Conservation (phyloP, 768 basidiomycete species). For the Naganishia kalamii region DNA sequence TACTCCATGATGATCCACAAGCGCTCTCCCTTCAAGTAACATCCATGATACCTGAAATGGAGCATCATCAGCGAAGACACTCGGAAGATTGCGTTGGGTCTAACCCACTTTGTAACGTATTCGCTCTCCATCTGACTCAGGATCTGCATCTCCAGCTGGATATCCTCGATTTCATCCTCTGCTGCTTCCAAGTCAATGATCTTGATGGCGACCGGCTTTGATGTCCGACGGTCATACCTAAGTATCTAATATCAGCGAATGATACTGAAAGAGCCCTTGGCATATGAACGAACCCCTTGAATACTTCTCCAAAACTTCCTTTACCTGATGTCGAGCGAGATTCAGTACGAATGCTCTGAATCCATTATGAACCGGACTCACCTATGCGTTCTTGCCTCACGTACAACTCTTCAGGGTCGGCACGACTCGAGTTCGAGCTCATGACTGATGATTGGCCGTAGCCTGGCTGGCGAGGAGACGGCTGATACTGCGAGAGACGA, state of each 20-base stretch:
- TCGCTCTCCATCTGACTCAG: slow-evolving; percentile 92
- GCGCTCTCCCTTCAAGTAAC: slow-evolving; percentile 87
- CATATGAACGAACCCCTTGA: slow-evolving; percentile 66
- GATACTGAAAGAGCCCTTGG: not conserved
- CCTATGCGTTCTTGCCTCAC: slow-evolving; percentile 97
- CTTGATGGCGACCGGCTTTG: slow-evolving; percentile 97
- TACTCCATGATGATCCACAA: slow-evolving; percentile 99
- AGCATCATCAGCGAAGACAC: not conserved
- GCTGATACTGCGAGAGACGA: not conserved
- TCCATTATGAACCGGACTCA: slow-evolving; percentile 43
- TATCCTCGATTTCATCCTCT: slow-evolving; percentile 99
- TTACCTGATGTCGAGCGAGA: slow-evolving; percentile 49
- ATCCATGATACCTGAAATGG: slow-evolving; percentile 76
- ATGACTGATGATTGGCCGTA: not conserved
- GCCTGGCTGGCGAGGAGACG: not conserved
- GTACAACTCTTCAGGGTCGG: slow-evolving; percentile 50
- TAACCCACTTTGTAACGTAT: slow-evolving; percentile 82
- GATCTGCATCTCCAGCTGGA: slow-evolving; percentile 95
- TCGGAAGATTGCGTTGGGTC: not conserved
- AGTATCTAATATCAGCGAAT: not conserved
- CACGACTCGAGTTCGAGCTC: not conserved
- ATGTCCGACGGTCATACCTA: slow-evolving; percentile 90
- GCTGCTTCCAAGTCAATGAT: slow-evolving; percentile 98
- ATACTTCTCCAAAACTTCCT: slow-evolving; percentile 98
- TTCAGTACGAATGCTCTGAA: slow-evolving; percentile 18